phyloP scores from a whole-genome alignment of 2,329 filamentous ascomycete genomes.

The Biscogniauxia sp. region DNA sequence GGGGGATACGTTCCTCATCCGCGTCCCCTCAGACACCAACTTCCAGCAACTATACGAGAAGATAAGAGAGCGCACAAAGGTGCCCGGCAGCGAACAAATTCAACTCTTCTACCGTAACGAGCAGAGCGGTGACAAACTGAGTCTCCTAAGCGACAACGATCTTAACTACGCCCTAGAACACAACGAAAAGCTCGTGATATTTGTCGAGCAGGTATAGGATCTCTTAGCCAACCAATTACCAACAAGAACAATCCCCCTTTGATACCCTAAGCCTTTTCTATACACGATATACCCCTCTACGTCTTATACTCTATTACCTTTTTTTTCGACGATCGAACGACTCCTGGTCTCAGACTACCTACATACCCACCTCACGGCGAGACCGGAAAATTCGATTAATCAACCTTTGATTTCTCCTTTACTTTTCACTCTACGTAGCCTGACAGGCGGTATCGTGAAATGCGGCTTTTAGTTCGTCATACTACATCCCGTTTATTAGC shows the following conservation, averaged over 20 bases:
- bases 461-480: background rate
- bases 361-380: background rate
- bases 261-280: conserved; percentile 19
- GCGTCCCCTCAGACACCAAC: conserved; percentile 77
- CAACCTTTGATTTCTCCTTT: conserved; percentile 1
- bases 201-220: conserved; percentile 55
- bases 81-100: conserved; percentile 66
- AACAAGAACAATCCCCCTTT: conserved; percentile 1
- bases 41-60: conserved; percentile 79
- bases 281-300: conserved; percentile 29
- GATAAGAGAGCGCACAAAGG: conserved; percentile 78
- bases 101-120: conserved; percentile 87
- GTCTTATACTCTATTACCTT: conserved; percentile 17
- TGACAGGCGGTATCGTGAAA: background rate
- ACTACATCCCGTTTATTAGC: conserved; percentile 3
- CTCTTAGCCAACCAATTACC: conserved; percentile 1
- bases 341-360: conserved; percentile 8
- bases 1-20: conserved; percentile 86
- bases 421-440: background rate
- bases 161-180: conserved; percentile 75
- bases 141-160: conserved; percentile 76
- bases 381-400: background rate
- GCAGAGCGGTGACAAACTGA: conserved; percentile 68
- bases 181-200: conserved; percentile 84
- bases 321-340: conserved; percentile 22